Evolutionary conservation across 2,329 filamentous ascomycete genomes (phyloP), one percentile per base, ranked within the genome.

Genomic region (Penicillium fuscoglaucum): DNA sequence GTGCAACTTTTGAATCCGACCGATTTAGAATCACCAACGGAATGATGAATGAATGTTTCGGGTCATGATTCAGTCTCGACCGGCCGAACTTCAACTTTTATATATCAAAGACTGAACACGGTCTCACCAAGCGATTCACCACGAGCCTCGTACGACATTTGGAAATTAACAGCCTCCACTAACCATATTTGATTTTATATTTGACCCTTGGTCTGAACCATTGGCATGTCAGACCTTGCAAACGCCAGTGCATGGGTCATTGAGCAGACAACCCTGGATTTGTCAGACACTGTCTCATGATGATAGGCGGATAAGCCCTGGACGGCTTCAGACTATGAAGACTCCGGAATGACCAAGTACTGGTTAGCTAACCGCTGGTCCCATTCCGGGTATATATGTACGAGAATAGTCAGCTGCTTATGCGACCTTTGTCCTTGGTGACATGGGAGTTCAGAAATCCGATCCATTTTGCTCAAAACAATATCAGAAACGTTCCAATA

Each of bases 11-110:
- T 40, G 33, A 57, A 57, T 39, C 28, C 10, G 31, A 43, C 55
- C 7, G 29, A 48, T n/a, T 8, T 13, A 4, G 8, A 28, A 12
- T 43, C 19, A 43, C 28, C 7, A 17, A 31, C 45, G 26, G 15
- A 19, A 47, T 19, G 35, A 41, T 28, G 28, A 26, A 41, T 41
- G 21, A 24, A 48, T 58, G 55, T 58, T 53, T 54, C 55, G 43
- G 55, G 12, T 28, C 51, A 40, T 47, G 43, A 17, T 17, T n/a
- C 19, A 28, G 29, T 37, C n/a, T 44, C 31, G 29, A 35, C 28
- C 21, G 51, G 31, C 40, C 6, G 17, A 17, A 53, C 40, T 13
- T 8, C 15, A 53, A 37, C 21, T 28, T 44, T 52, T 28, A 37
- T 53, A 46, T 37, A 29, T 28, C 21, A 35, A 35, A 35, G 12